Evolutionary conservation across 306 rosid species (phyloP), one percentile per base, ranked within the genome.

Genomic region (Medicago lupulina): DNA sequence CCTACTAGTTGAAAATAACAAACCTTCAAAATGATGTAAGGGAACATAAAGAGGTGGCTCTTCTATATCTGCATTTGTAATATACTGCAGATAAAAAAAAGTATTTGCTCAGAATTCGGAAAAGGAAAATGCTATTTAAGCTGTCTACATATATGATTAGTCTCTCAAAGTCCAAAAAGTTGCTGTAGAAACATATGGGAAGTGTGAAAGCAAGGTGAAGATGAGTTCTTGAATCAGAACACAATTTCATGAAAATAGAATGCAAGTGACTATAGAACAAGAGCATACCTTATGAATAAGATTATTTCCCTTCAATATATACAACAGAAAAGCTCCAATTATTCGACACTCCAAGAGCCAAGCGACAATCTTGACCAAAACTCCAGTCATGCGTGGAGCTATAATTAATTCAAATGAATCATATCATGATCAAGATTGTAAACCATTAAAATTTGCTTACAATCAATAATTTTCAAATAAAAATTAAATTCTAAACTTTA

Each of bases 341-440:
- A 94, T 70, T 75, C 64, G 75, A 60, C 77, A 79, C 83, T 94
- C 98, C 86, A 94, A 71, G 31, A 89, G 54, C 92, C 91, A 86
- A 40, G 81, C 81, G 67, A 94, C 92, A 73, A 94, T 71, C 73
- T 90, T 94, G 77, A 87, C 92, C 76, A 90, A 47, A 49, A 87
- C 41, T 58, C 97, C 98, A 81, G 97, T 70, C 98, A 91, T 83
- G 28, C 91, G 91, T 31, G 98, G 98, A 81, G 98, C 98, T 94
- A 75, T 57, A 53, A 50, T 70, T 57, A 53, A 50, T 70, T 47
- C 62, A 68, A 80, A 73, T 11, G n/a, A 60, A 39, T 60, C 69
- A 23, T 31, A 38, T 17, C 17, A 63, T 39, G 9, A 38, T 59
- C 65, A 59, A 17, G 31, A 63, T 53, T 18, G 36, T 40, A 9